A percentile compares a stretch with the other conserved stretches of the same genome.
Evolutionary conservation across 306 rosid genomes (phyloP).

Genomic region (Medicago lupulina): DNA sequence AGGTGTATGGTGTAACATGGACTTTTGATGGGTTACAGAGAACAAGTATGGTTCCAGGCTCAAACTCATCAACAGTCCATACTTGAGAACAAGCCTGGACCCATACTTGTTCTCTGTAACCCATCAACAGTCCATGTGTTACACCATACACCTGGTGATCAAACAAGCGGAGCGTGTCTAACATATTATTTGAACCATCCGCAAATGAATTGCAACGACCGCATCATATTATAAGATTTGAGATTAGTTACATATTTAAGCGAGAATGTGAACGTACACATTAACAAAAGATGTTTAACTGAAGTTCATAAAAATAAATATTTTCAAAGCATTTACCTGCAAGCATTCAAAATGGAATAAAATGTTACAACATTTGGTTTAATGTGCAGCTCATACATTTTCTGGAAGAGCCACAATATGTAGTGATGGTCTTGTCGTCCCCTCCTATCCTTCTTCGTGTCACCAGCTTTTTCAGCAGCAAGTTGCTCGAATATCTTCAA

Average conservation of each 20-base stretch:
- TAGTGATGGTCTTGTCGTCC: conserved; percentile 39
- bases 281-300: neutral
- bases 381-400: conserved; percentile 61
- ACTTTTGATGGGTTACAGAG: conserved; percentile 79
- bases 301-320: conserved; percentile 2
- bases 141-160: conserved; percentile 91
- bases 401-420: conserved; percentile 63
- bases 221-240: conserved; percentile 46
- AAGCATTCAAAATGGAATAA: conserved; percentile 91
- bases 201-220: conserved; percentile 81
- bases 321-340: conserved; percentile 68
- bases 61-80: conserved; percentile 75
- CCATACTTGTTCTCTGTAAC: conserved; percentile 75
- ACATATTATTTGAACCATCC: conserved; percentile 78
- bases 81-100: no score
- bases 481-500: conserved; percentile 52
- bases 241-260: neutral
- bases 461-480: conserved; percentile 66
- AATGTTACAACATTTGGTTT: conserved; percentile 59
- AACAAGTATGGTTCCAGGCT: conserved; percentile 75
- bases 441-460: conserved; percentile 47
- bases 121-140: conserved; percentile 90
- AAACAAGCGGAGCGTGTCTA: conserved; percentile 82
- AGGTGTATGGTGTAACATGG: conserved; percentile 90
- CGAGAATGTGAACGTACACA: no score